Conservation (phyloP, 352 stramenopile genomes). For the Phytophthora crassamura region DNA sequence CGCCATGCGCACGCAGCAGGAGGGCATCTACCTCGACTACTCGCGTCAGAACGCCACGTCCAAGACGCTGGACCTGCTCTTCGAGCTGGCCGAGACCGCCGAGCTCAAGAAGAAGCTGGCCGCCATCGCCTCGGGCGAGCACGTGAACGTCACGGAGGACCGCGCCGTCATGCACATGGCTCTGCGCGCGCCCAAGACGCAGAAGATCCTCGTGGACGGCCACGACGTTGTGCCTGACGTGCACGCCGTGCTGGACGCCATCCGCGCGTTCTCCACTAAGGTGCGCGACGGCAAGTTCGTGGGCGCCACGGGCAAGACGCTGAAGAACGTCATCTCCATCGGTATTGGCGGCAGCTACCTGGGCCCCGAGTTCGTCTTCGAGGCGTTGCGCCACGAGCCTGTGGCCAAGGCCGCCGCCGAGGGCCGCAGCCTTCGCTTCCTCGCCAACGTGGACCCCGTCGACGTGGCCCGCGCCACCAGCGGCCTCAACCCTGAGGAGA, state of each 20-base stretch:
- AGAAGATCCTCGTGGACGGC: constrained; percentile 93
- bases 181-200: constrained; percentile 86
- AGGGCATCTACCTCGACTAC: constrained; percentile 95
- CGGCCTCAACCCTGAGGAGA: constrained; percentile 95
- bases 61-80: constrained; percentile 91
- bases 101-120: constrained; percentile 86
- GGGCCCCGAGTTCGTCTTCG: constrained; percentile 97
- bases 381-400: constrained; percentile 91
- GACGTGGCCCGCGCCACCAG: constrained; percentile 92
- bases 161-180: constrained; percentile 97
- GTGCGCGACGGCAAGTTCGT: constrained; percentile 89
- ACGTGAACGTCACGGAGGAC: constrained; percentile 97
- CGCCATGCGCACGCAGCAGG: constrained; percentile 91
- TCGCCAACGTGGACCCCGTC: constrained; percentile 98
- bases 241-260: constrained; percentile 94
- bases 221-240: constrained; percentile 96
- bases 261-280: constrained; percentile 93
- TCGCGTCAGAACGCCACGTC: constrained; percentile 93
- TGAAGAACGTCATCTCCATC: constrained; percentile 97
- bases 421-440: constrained; percentile 94
- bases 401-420: constrained; percentile 82
- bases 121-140: constrained; percentile 93
- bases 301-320: constrained; percentile 94
- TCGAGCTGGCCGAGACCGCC: constrained; percentile 91
- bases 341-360: constrained; percentile 97